Percentiles rank a stretch among this genome's conserved stretches.
These are phyloP conservation scores for Oemleria cerasiformis DNA, from an alignment of 306 rosid species.

Conservation along the genomic window DNA sequence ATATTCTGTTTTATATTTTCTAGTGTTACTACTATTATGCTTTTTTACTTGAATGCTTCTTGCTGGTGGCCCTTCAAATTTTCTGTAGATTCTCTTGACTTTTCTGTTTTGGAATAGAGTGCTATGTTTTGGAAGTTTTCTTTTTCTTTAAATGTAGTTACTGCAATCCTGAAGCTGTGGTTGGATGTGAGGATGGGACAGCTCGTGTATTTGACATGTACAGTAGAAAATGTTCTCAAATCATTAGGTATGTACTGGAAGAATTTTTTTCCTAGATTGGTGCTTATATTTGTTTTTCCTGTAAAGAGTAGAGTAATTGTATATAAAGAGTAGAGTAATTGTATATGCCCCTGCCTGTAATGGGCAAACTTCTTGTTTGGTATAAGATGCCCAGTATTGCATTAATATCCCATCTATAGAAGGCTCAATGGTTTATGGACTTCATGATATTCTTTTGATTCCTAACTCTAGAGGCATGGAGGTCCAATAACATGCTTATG, in stretches of 20 bases:
- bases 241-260: slow-evolving; percentile 52
- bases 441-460: neutral
- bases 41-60: neutral
- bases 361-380: neutral
- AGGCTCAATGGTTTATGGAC: slow-evolving; percentile 3
- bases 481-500: slow-evolving; percentile 71
- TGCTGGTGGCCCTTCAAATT: neutral
- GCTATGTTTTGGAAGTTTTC: neutral
- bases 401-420: neutral
- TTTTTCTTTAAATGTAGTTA: slow-evolving; percentile 51
- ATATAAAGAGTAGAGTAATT: neutral
- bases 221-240: slow-evolving; percentile 75
- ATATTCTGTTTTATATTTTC: neutral
- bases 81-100: neutral
- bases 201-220: slow-evolving; percentile 90
- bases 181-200: slow-evolving; percentile 87
- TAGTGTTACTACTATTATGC: neutral
- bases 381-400: neutral
- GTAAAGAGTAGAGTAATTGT: neutral
- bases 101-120: neutral
- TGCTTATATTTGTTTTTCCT: neutral
- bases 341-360: neutral
- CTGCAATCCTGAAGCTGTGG: slow-evolving; percentile 79
- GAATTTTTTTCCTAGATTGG: neutral
- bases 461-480: slow-evolving; percentile 59